Base-by-base conservation (phyloP, 2,329 filamentous ascomycete genomes). In the Onygenales sp. region DNA sequence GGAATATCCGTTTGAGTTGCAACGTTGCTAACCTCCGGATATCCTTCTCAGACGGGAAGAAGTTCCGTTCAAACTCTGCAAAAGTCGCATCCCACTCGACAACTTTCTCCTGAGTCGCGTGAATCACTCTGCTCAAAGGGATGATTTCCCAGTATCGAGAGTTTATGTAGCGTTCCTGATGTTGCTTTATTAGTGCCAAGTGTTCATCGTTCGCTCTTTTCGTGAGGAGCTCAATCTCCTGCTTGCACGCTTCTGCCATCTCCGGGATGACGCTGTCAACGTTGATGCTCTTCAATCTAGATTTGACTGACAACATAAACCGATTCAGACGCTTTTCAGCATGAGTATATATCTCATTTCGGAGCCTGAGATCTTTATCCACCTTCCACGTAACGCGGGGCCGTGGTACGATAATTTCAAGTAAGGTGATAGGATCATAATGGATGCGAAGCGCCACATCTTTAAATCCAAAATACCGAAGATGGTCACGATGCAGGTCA, bases 101-200 rank as follows among this genome's bases (percentile, higher is more conserved):
- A 3, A 92, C 91, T 61, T 88, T 94, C 65, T 96, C 91, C 59
- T 97, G 84, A 76, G 95, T 93, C 53, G 89, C 87, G 60, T 92
- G 84, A 49, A 96, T 82, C 7, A 92, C 87, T 54, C 86, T 80
- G 61, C 97, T 98, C 58, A 98, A 79, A 0, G 94, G 93, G 49
- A 97, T 91, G 52, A 96, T 85, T 69, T 98, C 93, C 74, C 95
- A 98, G 66, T 97, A 97, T 65, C 89, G 91, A 2, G 91, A 95
- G 58, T 85, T 85, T 73, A 93, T 90, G 66, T 98, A 98, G 57
- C 88, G 89, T 36, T 91, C 84, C 67, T 96, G 90, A 8, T 98
- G 76, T 57, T 89, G 87, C 51, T 81, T 81, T 50, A 90, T 77
- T 51, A 97, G 75, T 52, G 79, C 77, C 4, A 80, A 74, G 61